These are phyloP conservation scores for Ophiostoma novo-ulmi DNA, from an alignment of 2,329 filamentous ascomycete species.

Conservation along the genomic window DNA sequence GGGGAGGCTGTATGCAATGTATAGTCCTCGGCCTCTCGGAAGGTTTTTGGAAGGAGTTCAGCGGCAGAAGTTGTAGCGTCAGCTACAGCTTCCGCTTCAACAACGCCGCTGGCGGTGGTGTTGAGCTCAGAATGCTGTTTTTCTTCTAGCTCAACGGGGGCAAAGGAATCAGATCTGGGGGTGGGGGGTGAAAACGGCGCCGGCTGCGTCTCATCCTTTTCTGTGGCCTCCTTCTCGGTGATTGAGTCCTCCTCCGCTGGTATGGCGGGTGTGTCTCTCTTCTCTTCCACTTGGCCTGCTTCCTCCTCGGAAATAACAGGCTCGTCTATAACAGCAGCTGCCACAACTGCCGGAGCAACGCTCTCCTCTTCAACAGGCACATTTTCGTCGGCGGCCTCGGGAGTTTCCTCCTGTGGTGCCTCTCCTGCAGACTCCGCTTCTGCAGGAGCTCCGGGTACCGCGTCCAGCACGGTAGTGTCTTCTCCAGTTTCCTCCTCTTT, in stretches of 20 bases:
- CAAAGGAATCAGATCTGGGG: constrained; percentile 12
- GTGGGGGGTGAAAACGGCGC: not conserved
- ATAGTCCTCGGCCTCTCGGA: not conserved
- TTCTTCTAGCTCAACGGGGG: constrained; percentile 16
- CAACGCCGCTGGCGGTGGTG: not conserved
- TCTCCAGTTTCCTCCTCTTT: constrained; percentile 6
- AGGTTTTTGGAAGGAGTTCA: not conserved
- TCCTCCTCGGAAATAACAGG: not conserved
- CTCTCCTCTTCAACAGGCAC: constrained; percentile 11
- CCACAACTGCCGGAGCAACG: constrained; percentile 8
- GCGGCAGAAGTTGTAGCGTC: not conserved
- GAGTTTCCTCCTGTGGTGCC: constrained; percentile 2
- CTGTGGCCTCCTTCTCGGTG: not conserved
- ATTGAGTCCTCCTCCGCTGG: not conserved
- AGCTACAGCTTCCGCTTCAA: not conserved
- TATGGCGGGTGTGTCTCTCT: not conserved
- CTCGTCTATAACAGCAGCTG: constrained; percentile 6
- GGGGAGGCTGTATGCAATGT: not conserved
- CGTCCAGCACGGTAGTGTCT: not conserved
- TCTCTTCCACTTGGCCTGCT: not conserved
- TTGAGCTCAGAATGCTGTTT: constrained; percentile 15
- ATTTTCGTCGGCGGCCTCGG: not conserved
- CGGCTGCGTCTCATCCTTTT: not conserved
- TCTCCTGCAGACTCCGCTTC: constrained; percentile 10
- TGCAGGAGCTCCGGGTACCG: constrained; percentile 1